Percentiles rank a stretch among this genome's conserved stretches.
phyloP scores from a whole-genome alignment of 2,329 filamentous ascomycete genomes.

The Leptographium flavum region DNA sequence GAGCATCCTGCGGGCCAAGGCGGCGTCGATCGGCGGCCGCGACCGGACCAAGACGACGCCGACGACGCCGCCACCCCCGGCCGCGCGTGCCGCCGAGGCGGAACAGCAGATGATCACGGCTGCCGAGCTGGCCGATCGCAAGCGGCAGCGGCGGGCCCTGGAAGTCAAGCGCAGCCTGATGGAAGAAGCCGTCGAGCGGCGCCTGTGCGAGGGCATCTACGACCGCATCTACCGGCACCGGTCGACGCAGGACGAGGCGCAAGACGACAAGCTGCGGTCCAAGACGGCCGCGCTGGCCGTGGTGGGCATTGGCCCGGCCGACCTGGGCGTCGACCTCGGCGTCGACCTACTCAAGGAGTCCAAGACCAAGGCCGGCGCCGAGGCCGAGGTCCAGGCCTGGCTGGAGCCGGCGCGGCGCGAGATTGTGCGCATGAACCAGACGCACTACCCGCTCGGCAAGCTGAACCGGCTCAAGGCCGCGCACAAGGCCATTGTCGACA shows the following conservation, averaged over 20 bases:
- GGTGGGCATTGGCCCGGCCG: slow-evolving; percentile 80
- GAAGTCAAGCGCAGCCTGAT: slow-evolving; percentile 64
- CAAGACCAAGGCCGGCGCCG: slow-evolving; percentile 34
- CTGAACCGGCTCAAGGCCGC: slow-evolving; percentile 75
- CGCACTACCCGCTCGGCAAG: slow-evolving; percentile 81
- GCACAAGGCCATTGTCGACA: slow-evolving; percentile 91
- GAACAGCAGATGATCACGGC: slow-evolving; percentile 82
- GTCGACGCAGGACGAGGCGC: slow-evolving; percentile 83
- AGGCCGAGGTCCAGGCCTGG: slow-evolving; percentile 56
- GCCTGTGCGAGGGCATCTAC: slow-evolving; percentile 75
- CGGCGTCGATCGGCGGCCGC: slow-evolving; percentile 35
- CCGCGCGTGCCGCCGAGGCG: slow-evolving; percentile 20
- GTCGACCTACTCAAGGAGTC: too few relatives aligned
- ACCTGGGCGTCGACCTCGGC: slow-evolving; percentile 66
- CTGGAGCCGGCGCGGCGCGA: slow-evolving; percentile 58
- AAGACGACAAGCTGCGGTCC: slow-evolving; percentile 87
- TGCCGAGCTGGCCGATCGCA: slow-evolving; percentile 67
- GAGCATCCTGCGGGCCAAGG: slow-evolving; percentile 41
- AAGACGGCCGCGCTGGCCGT: slow-evolving; percentile 81
- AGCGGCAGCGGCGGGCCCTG: slow-evolving; percentile 61
- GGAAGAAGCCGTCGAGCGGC: slow-evolving; percentile 83
- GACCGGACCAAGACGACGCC: slow-evolving; percentile 29
- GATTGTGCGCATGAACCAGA: slow-evolving; percentile 69
- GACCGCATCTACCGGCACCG: slow-evolving; percentile 80
- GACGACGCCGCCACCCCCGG: slow-evolving; percentile 1